Evolutionary conservation across 495 filamentous ascomycete species (phyloP).

Genomic region (Lasiosphaeris hirsuta): DNA sequence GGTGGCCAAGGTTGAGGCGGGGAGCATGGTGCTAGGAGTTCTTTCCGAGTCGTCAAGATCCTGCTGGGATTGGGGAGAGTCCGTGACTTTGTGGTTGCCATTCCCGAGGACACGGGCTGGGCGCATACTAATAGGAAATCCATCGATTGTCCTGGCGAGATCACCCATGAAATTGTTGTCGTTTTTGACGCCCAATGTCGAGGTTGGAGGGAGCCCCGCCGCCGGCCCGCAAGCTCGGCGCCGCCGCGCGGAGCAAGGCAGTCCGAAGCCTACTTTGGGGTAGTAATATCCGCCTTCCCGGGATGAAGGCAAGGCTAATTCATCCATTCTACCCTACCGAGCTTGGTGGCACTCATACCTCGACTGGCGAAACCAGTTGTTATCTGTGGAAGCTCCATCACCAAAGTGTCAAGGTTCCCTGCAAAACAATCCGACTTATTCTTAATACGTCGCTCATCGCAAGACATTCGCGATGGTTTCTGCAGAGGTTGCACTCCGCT

Average conservation of each 20-base stretch:
- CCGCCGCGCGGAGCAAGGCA: not conserved
- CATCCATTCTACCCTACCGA: no score
- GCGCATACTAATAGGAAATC: no score
- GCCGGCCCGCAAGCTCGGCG: not conserved
- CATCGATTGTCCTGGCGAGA: no score
- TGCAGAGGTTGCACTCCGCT: no score
- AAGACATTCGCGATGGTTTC: no score
- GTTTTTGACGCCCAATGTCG: not conserved
- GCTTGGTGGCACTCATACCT: no score
- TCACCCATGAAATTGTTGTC: no score
- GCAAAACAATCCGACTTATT: no score
- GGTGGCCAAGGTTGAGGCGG: not conserved
- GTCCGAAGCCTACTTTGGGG: not conserved
- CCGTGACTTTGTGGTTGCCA: not conserved
- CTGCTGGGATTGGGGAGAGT: not conserved
- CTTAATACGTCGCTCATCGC: no score
- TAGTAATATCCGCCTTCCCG: not conserved
- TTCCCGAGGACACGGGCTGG: not conserved
- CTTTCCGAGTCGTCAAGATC: not conserved
- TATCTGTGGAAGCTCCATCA: no score
- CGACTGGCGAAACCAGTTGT: no score
- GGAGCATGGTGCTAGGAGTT: not conserved
- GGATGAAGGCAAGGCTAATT: not conserved
- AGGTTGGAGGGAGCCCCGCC: not conserved
- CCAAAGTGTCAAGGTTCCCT: no score